Evolutionary conservation across 495 filamentous ascomycete species (phyloP), one percentile per base, ranked within the genome.

Genomic region (Viridothelium virens): DNA sequence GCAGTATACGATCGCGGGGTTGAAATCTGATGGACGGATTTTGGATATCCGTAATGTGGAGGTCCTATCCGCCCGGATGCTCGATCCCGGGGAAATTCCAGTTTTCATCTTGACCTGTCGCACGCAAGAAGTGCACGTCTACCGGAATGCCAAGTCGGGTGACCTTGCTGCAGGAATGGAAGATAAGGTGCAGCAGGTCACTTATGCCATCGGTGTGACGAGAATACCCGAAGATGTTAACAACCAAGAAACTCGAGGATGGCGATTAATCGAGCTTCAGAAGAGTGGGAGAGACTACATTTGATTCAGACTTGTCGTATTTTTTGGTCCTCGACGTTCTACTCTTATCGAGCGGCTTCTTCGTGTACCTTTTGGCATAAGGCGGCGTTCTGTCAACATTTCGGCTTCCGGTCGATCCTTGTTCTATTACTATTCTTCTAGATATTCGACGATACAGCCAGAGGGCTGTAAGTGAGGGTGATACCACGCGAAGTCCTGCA

Each of bases 111-210:
- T 98, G 65, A 95, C 91, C 53, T 96, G 91, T 77, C 83, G 92
- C 44, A 96, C 94, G n/a, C 94, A 98, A 74, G 94, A 98, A 74
- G 91, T 97, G 7, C 94, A 98, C 74, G 92, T 96, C 16, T 98
- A 96, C 79, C 84, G 88, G 48, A 95, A 97, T 70, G 84, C 86
- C 46, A 97, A 98, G 82, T 89, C 90, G 0, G 84, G 85, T 65
- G 82, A 96, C 71, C 84, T 98, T 48, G 91, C 92, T 25, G 94
- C 94, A n/a, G 94, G 94, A 38, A 96, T 96, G 91, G 95, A 98
- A 76, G 94, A 98, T 77, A 92, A 90, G 78, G 94, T 98, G 38
- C 93, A 97, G 76, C 88, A 95, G 66, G 94, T 98, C 68, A 97
- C 95, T 1, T 98, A 98, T 71, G 94, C 92, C 53, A 97, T 98